Percentiles rank a stretch among this genome's conserved stretches.
Evolutionary conservation across 73 alveolate genomes (phyloP).

Genomic region (Stentor roeselii): DNA sequence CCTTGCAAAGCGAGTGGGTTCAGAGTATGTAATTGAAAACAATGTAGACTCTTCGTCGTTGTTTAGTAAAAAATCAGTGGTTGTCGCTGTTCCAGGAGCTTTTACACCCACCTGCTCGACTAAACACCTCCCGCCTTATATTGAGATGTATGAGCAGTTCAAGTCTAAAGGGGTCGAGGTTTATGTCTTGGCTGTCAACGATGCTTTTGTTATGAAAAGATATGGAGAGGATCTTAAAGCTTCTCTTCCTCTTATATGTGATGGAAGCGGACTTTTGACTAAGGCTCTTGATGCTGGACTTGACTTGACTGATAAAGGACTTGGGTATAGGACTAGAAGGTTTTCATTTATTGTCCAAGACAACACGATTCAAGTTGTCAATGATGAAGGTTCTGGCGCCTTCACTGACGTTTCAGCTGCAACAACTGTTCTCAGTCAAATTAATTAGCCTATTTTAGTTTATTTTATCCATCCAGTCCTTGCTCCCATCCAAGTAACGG

Average conservation of each 20-base stretch:
- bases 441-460: conserved; percentile 46
- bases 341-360: conserved; percentile 40
- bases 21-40: background rate
- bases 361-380: background rate
- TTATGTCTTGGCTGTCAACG: conserved; percentile 45
- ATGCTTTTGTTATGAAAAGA: conserved; percentile 37
- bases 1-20: background rate
- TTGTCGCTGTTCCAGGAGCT: conserved; percentile 52
- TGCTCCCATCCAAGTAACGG: conserved; percentile 78
- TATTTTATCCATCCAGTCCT: conserved; percentile 88
- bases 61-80: background rate
- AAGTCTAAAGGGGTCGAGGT: conserved; percentile 35
- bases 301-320: conserved; percentile 32
- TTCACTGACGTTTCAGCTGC: background rate
- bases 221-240: conserved; percentile 30
- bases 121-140: conserved; percentile 37
- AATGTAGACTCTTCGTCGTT: background rate
- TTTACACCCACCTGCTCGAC: conserved; percentile 50
- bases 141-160: conserved; percentile 7
- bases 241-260: conserved; percentile 29
- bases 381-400: conserved; percentile 13
- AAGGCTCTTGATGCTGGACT: conserved; percentile 37
- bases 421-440: background rate
- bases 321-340: conserved; percentile 41
- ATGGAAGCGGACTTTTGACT: conserved; percentile 46